These are phyloP conservation scores for Clarireedia sp. DNA, from an alignment of 2,329 filamentous ascomycete genomes.

Conservation along the genomic window DNA sequence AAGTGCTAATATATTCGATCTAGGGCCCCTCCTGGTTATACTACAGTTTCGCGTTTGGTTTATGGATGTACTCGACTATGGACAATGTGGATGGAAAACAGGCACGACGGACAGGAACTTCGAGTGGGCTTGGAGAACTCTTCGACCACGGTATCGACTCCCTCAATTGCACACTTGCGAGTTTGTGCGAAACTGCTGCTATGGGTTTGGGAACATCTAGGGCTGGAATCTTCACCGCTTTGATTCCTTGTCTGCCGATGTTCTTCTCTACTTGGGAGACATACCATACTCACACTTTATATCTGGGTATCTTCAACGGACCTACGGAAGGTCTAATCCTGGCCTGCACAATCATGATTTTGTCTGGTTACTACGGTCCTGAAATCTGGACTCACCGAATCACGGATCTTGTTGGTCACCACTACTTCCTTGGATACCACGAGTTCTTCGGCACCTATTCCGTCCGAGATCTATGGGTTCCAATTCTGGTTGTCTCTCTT, in stretches of 20 bases:
- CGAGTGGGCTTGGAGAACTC: conserved; percentile 87
- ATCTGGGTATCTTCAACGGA: conserved; percentile 93
- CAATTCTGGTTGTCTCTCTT: conserved; percentile 57
- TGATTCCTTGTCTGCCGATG: conserved; percentile 91
- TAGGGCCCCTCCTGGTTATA: conserved; percentile 87
- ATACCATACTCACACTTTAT: conserved; percentile 95
- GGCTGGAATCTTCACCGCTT: conserved; percentile 81
- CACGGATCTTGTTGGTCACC: conserved; percentile 56
- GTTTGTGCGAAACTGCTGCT: conserved; percentile 81
- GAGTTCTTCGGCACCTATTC: conserved; percentile 60
- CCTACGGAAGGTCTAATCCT: conserved; percentile 93
- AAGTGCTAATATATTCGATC: background rate
- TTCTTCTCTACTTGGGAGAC: conserved; percentile 99
- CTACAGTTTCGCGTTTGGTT: conserved; percentile 87
- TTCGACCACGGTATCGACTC: conserved; percentile 99
- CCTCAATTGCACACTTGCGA: conserved; percentile 90
- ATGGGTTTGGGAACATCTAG: conserved; percentile 83
- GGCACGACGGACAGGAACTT: conserved; percentile 87
- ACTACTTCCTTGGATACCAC: conserved; percentile 44
- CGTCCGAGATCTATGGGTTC: conserved; percentile 85
- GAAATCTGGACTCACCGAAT: conserved; percentile 77
- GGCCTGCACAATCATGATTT: conserved; percentile 75
- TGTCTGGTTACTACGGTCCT: conserved; percentile 82
- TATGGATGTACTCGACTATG: conserved; percentile 99
- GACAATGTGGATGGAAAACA: conserved; percentile 99